A percentile compares a stretch with the other conserved stretches of the same genome.
These are phyloP conservation scores for Yarrowia deformans DNA, from an alignment of 805 yeast species.

Conservation along the genomic window DNA sequence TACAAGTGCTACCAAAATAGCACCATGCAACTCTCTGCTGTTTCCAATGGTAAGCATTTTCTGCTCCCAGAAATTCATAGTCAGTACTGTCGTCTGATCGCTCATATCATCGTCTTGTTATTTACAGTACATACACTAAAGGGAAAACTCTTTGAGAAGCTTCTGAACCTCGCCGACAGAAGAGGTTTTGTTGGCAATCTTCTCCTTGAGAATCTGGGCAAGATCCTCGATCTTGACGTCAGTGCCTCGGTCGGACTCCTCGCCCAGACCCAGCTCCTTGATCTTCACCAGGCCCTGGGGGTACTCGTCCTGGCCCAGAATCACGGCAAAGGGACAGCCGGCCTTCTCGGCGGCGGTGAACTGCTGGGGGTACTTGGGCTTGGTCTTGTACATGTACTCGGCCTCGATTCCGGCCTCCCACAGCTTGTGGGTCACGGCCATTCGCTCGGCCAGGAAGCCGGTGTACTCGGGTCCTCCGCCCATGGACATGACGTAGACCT, in stretches of 20 bases:
- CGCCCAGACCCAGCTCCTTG: slow-evolving; percentile 88
- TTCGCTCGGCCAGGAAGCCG: slow-evolving; percentile 91
- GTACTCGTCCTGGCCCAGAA: slow-evolving; percentile 93
- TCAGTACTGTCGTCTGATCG: too few species aligned
- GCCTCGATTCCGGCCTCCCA: slow-evolving; percentile 92
- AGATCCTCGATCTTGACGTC: slow-evolving; percentile 69
- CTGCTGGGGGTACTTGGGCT: slow-evolving; percentile 94
- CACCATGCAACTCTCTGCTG: too few species aligned
- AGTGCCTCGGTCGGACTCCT: slow-evolving; percentile 85
- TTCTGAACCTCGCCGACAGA: slow-evolving; percentile 33
- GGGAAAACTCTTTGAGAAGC: slow-evolving; percentile 25
- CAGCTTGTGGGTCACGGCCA: slow-evolving; percentile 78
- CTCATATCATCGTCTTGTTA: background rate
- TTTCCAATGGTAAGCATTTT: too few species aligned
- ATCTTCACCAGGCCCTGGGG: slow-evolving; percentile 82
- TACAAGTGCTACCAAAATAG: too few species aligned
- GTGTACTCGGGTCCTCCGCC: slow-evolving; percentile 98
- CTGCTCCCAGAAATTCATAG: too few species aligned
- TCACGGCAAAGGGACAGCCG: slow-evolving; percentile 89
- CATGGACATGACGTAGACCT: slow-evolving; percentile 95
- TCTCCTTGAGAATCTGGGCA: slow-evolving; percentile 59
- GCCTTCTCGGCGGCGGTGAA: slow-evolving; percentile 97
- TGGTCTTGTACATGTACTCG: slow-evolving; percentile 89
- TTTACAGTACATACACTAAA: slow-evolving; percentile 31
- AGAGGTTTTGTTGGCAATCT: slow-evolving; percentile 51